Base-by-base conservation (phyloP, 108 stramenopile genomes). In the Conticribra guillardii region DNA sequence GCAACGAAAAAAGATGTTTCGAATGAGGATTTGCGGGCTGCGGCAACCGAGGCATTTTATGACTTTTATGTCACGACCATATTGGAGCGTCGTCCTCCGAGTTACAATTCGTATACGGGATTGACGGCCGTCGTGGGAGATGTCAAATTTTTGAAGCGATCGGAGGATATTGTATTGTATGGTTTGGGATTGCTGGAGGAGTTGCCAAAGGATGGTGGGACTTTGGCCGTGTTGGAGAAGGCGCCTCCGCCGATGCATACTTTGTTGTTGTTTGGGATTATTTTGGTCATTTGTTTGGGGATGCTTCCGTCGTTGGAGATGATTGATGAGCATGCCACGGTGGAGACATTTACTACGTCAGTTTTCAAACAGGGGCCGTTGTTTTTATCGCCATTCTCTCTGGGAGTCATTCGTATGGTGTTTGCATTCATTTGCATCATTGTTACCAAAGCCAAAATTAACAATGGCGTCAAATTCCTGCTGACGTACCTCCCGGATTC, bases 181-280 rank as follows among this genome's bases (percentile, higher is more conserved):
- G 69, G 62, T 2, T 34, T 78, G 49, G 77, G 77, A 28, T 51
- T 76, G 61, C 57, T 17, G 31, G 27, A 56, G 22, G 62, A 57
- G 17, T 53, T 64, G 55, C 69, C 63, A 27, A 18, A 19, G 28
- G 71, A 51, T 63, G 64, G 32, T 65, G 34, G 18, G 4, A 41
- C 59, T 7, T 18, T 27, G 14, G 31, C 23, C 8, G 29, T 19
- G 53, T 18, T 71, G 26, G 80, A 27, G 44, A 41, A 50, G 28
- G 86, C 86, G 15, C 74, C 78, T 17, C 87, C 87, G n/a, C 84
- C 87, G 17, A 67, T 79, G 66, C 88, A 90, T 29, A 74, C 89
- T 1, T 16, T 80, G 19, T 28, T 65, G 5, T 50, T 88, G 16
- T 76, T 86, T 30, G 64, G 57, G 0, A 24, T 48, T 1, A 31